Evolutionary conservation across 73 alveolate genomes (phyloP).

Genomic region (Uronychia setigera): DNA sequence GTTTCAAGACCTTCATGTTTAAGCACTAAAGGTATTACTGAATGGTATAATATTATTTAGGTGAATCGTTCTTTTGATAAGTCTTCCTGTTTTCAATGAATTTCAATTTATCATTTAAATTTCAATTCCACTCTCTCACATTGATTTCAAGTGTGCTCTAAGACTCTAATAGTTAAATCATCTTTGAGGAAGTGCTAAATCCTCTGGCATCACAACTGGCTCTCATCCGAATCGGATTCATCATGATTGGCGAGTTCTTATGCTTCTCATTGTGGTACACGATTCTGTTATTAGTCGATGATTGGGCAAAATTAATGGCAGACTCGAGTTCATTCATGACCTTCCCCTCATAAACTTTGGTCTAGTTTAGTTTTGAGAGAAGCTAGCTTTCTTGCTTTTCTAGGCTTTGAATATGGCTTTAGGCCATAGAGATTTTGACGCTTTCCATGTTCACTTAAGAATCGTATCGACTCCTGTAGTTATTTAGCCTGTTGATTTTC

Average conservation of each 20-base stretch:
- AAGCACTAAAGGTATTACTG: constrained; percentile 60
- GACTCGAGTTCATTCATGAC: not conserved
- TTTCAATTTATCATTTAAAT: no score
- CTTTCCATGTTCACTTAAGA: not conserved
- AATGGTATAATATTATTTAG: no score
- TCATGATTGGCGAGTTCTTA: not conserved
- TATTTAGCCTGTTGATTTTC: not conserved
- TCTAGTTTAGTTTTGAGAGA: not conserved
- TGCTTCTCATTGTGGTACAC: not conserved
- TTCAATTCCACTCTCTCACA: no score
- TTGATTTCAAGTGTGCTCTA: no score
- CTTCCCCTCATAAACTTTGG: not conserved
- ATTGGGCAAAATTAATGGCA: not conserved
- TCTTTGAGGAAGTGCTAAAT: not conserved
- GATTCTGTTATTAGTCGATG: not conserved
- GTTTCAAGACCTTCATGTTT: constrained; percentile 50
- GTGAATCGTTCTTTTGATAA: no score
- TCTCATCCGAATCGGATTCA: not conserved
- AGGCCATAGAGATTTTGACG: not conserved
- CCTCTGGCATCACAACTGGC: constrained; percentile 2
- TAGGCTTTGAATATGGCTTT: not conserved
- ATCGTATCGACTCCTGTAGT: not conserved
- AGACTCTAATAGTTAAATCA: no score
- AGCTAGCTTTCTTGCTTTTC: not conserved
- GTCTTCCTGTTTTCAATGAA: no score